Base-by-base conservation (phyloP, 1,284 basidiomycete genomes). In the Tylopilus orsonianus region DNA sequence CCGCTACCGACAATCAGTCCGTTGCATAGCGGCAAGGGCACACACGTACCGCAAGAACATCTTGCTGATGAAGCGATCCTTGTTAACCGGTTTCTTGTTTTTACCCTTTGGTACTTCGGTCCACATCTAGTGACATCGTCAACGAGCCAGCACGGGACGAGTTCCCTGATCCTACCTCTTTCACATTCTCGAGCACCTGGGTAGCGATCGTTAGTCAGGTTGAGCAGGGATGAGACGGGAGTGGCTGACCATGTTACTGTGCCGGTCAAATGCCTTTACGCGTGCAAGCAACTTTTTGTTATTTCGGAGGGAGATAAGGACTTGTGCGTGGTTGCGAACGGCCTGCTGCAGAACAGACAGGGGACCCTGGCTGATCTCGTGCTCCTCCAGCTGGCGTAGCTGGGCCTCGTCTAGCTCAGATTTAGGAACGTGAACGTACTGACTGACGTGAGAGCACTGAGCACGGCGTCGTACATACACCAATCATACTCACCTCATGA, bases 21-120 rank as follows among this genome's bases (percentile, higher is more conserved):
- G n/a, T n/a, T n/a, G n/a, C n/a, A n/a, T n/a, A n/a, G n/a, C n/a
- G n/a, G n/a, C n/a, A n/a, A n/a, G n/a, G n/a, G n/a, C n/a, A n/a
- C n/a, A n/a, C n/a, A n/a, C n/a, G n/a, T n/a, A n/a, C n/a, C n/a
- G n/a, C n/a, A n/a, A n/a, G n/a, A 93, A 93, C 87, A 97, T 97
- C 74, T 96, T 99, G 74, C 93, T 97, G 68, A 99, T 97, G 75
- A 99, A 99, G 36, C 97, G 82, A 73, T 99, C 94, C 74, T 97
- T 97, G 78, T 99, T 98, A 53, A 99, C 87, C 3, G 97, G 91
- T 71, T 98, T 98, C 75, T 97, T 97, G 68, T 92, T 93, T 75
- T 98, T 99, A 43, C 93, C 93, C 72, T 98, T 99, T 19, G 97
- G 97, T 46, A 89, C 73, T 70, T 99, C 97, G 23, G 95, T 97